A percentile compares a stretch with the other conserved stretches of the same genome.
Conservation (phyloP, 1,139 yeast genomes). For the Geotrichum aggregatum region DNA sequence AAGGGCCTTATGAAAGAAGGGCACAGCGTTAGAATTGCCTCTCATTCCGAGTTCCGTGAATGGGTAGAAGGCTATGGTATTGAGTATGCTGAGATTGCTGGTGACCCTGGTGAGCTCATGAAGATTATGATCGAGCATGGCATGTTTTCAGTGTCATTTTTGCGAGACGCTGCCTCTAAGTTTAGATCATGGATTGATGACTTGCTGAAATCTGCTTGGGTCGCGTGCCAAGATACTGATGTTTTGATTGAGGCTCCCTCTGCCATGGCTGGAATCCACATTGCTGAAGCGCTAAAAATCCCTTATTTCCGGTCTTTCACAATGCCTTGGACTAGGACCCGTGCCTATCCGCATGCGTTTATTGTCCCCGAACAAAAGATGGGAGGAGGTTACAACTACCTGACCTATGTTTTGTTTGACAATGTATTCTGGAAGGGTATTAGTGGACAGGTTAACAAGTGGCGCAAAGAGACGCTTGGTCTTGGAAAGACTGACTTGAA, state of each 20-base stretch:
- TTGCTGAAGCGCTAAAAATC: slow-evolving; percentile 84
- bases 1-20: slow-evolving; percentile 73
- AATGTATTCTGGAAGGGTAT: slow-evolving; percentile 92
- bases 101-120: slow-evolving; percentile 91
- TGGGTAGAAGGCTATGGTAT: slow-evolving; percentile 71
- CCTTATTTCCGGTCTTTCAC: slow-evolving; percentile 95
- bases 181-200: slow-evolving; percentile 80
- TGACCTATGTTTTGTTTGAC: slow-evolving; percentile 90
- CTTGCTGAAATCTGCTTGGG: slow-evolving; percentile 68
- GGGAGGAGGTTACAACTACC: slow-evolving; percentile 87
- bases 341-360: slow-evolving; percentile 95
- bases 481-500: slow-evolving; percentile 68
- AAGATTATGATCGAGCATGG: slow-evolving; percentile 89
- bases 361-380: slow-evolving; percentile 89
- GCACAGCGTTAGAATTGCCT: slow-evolving; percentile 59
- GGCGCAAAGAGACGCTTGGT: slow-evolving; percentile 69
- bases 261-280: slow-evolving; percentile 92
- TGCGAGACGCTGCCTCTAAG: slow-evolving; percentile 74
- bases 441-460: slow-evolving; percentile 77
- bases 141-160: slow-evolving; percentile 72
- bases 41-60: slow-evolving; percentile 72
- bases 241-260: slow-evolving; percentile 88
- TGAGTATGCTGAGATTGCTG: slow-evolving; percentile 72
- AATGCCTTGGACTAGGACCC: slow-evolving; percentile 96
- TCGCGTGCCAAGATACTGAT: slow-evolving; percentile 79